phyloP scores from a whole-genome alignment of 257 asterid genomes.

The Solanum arcanum region DNA sequence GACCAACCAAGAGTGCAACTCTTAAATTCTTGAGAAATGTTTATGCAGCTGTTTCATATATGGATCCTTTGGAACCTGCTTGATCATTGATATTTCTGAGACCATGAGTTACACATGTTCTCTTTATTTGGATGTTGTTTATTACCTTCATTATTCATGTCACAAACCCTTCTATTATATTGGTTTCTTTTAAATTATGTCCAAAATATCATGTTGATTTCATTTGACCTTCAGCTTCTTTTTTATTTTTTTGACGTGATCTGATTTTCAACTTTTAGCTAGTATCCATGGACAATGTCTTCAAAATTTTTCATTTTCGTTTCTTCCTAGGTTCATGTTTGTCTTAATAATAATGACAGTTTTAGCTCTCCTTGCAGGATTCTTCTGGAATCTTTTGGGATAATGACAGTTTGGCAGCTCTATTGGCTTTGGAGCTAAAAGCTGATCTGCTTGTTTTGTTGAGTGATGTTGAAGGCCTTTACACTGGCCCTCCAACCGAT shows the following conservation, averaged over 20 bases:
- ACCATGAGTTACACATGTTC: neutral
- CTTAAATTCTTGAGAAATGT: neutral
- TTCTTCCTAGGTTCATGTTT: neutral
- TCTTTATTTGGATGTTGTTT: neutral
- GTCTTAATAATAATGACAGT: neutral
- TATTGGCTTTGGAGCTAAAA: slow-evolving; percentile 68
- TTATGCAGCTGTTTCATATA: neutral
- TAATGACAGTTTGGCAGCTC: slow-evolving; percentile 70
- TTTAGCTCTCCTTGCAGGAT: slow-evolving; percentile 30
- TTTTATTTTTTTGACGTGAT: neutral
- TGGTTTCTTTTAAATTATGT: neutral
- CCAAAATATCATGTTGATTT: neutral
- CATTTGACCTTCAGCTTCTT: neutral
- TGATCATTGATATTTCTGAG: neutral
- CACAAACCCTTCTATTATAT: neutral
- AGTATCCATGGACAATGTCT: neutral
- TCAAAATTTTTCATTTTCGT: neutral
- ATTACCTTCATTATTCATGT: neutral
- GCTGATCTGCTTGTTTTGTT: slow-evolving; percentile 73
- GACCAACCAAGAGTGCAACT: neutral
- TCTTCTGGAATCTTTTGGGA: slow-evolving; percentile 86
- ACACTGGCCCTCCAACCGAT: slow-evolving; percentile 75
- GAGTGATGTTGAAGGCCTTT: slow-evolving; percentile 85
- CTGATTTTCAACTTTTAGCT: neutral
- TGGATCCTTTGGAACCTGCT: neutral